These are phyloP conservation scores for Eutrema japonicum DNA, from an alignment of 345 rosid species.

Conservation along the genomic window DNA sequence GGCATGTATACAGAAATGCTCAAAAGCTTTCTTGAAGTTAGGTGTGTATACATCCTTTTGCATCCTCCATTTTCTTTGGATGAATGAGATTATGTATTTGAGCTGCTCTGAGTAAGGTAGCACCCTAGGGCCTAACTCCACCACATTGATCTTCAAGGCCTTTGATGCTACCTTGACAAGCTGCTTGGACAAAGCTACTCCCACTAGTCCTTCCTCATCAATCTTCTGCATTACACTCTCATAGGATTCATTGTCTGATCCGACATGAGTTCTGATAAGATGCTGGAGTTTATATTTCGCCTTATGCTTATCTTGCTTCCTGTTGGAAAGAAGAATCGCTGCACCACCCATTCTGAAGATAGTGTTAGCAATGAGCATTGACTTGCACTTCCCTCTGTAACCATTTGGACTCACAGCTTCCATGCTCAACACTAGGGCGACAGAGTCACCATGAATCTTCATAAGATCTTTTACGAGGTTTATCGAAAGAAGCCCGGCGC, in stretches of 20 bases:
- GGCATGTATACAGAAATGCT: constrained; percentile 71
- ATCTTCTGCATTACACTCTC: constrained; percentile 51
- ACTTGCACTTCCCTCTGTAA: constrained; percentile 51
- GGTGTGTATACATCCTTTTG: constrained; percentile 48
- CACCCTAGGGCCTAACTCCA: constrained; percentile 56
- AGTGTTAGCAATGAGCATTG: constrained; percentile 62
- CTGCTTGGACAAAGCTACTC: constrained; percentile 59
- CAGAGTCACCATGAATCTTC: constrained; percentile 52
- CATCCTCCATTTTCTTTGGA: constrained; percentile 38
- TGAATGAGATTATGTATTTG: constrained; percentile 43
- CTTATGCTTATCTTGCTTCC: constrained; percentile 45
- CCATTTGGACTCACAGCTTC: constrained; percentile 60
- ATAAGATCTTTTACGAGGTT: constrained; percentile 60
- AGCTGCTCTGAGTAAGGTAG: constrained; percentile 63
- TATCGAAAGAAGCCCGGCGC: constrained; percentile 60
- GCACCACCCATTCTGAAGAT: constrained; percentile 70
- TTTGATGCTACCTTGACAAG: constrained; percentile 55
- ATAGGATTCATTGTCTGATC: constrained; percentile 54
- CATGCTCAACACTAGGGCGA: constrained; percentile 61
- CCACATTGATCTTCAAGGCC: constrained; percentile 55
- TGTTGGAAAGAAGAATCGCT: constrained; percentile 61
- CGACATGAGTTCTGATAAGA: constrained; percentile 62
- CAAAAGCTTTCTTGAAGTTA: constrained; percentile 60
- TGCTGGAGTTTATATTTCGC: constrained; percentile 65
- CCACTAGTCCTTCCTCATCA: constrained; percentile 54